Conservation (phyloP, 805 yeast genomes). For the Candida mattraensis region DNA sequence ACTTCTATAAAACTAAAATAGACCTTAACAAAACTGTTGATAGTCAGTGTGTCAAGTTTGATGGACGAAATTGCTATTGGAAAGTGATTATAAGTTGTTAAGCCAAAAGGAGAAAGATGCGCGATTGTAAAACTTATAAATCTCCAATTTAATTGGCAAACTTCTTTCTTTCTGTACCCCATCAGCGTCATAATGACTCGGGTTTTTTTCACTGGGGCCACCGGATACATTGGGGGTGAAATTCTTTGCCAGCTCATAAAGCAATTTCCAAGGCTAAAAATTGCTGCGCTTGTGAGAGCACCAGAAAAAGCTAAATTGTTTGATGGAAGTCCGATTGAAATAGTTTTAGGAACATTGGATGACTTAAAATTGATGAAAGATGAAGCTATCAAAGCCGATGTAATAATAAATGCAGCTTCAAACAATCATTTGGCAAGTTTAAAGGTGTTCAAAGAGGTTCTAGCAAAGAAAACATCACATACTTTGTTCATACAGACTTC, state of each 20-base stretch:
- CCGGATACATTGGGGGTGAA: conserved; percentile 5
- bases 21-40: too few relatives aligned
- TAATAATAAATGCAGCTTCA: conserved; percentile 9
- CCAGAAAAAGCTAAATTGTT: conserved; percentile 2
- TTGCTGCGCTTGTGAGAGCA: conserved; percentile 3
- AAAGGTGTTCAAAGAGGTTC: conserved; percentile 6
- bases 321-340: background rate
- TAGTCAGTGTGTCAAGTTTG: too few relatives aligned
- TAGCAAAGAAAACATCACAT: conserved; percentile 18
- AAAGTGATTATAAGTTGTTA: too few relatives aligned
- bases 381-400: background rate
- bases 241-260: conserved; percentile 23
- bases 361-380: conserved; percentile 2
- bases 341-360: conserved; percentile 4
- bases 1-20: too few relatives aligned
- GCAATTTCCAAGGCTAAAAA: background rate
- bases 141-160: too few relatives aligned
- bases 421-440: conserved; percentile 11
- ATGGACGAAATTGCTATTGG: too few relatives aligned
- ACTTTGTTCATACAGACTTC: conserved; percentile 38
- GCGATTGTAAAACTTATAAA: too few relatives aligned
- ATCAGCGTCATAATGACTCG: conserved; percentile 25
- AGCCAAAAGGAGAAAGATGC: too few relatives aligned
- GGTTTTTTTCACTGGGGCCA: conserved; percentile 1
- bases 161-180: too few relatives aligned